phyloP scores from a whole-genome alignment of 148 eudicot species.

The Diospyros kaki region DNA sequence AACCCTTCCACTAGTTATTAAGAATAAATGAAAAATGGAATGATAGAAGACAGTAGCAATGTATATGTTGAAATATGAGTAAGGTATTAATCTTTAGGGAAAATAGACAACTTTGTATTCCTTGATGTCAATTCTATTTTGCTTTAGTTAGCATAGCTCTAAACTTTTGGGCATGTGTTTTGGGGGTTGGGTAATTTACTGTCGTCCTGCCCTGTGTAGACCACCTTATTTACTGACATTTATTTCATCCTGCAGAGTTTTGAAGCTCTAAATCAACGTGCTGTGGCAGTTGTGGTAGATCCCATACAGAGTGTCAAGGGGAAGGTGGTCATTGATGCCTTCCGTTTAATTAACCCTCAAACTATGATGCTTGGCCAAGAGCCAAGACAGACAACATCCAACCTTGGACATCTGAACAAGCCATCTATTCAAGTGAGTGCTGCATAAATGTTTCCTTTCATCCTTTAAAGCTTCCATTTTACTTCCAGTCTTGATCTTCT shows the following conservation, averaged over 20 bases:
- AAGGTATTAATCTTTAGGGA: too few relatives aligned
- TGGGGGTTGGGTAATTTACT: not conserved
- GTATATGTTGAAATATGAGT: too few relatives aligned
- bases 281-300: constrained; percentile 98
- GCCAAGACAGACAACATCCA: constrained; percentile 94
- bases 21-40: too few relatives aligned
- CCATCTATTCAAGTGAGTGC: constrained; percentile 84
- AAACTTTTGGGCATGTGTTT: not conserved
- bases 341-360: constrained; percentile 93
- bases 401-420: constrained; percentile 93
- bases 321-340: constrained; percentile 96
- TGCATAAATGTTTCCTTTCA: not conserved
- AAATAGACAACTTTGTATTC: too few relatives aligned
- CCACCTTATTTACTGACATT: constrained; percentile 8
- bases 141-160: not conserved
- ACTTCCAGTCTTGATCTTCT: not conserved
- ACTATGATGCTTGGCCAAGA: constrained; percentile 99
- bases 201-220: not conserved
- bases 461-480: not conserved
- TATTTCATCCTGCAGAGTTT: constrained; percentile 62
- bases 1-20: too few relatives aligned
- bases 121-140: too few relatives aligned
- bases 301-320: constrained; percentile 98
- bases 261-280: constrained; percentile 92
- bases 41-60: too few relatives aligned